Conservation (phyloP, 352 stramenopile species). For the Plasmopara halstedii region DNA sequence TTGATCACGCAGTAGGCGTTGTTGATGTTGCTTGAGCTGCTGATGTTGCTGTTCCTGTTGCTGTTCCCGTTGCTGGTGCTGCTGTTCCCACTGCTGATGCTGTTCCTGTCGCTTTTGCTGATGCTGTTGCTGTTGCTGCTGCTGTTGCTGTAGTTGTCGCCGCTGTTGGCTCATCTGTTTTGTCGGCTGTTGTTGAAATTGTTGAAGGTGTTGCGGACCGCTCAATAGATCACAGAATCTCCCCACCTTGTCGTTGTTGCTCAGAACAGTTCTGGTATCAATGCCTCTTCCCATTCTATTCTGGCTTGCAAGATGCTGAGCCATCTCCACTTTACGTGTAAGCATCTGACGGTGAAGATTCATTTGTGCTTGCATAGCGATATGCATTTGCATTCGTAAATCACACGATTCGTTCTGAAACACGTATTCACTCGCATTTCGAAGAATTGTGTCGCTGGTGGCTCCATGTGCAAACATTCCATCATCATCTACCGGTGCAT, state of each 20-base stretch:
- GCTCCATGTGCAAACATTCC: constrained; percentile 14
- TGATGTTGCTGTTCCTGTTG: constrained; percentile 23
- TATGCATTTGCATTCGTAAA: constrained; percentile 77
- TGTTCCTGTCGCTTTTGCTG: constrained; percentile 17
- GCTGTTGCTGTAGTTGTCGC: constrained; percentile 17
- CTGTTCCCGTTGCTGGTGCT: constrained; percentile 11
- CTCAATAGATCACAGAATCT: constrained; percentile 11
- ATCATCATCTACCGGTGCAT: constrained; percentile 13
- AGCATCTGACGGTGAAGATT: constrained; percentile 85
- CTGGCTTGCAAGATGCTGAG: constrained; percentile 42
- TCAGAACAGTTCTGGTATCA: constrained; percentile 9
- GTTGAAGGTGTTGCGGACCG: constrained; percentile 17
- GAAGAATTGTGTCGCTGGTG: constrained; percentile 27
- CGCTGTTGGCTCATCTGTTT: constrained; percentile 14
- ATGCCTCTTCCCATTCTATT: constrained; percentile 18
- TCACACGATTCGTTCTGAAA: constrained; percentile 53
- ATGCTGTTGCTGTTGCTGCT: constrained; percentile 22
- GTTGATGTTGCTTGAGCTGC: constrained; percentile 8
- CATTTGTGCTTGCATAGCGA: constrained; percentile 86
- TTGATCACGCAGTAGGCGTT: constrained; percentile 10
- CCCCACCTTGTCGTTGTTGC: constrained; percentile 5
- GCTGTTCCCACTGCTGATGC: constrained; percentile 9
- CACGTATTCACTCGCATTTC: constrained; percentile 35
- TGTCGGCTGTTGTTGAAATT: constrained; percentile 14
- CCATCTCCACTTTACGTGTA: constrained; percentile 76